Evolutionary conservation across 129 eudicot species (phyloP), one percentile per base, ranked within the genome.

Genomic region (Chrysanthemum seticuspe): DNA sequence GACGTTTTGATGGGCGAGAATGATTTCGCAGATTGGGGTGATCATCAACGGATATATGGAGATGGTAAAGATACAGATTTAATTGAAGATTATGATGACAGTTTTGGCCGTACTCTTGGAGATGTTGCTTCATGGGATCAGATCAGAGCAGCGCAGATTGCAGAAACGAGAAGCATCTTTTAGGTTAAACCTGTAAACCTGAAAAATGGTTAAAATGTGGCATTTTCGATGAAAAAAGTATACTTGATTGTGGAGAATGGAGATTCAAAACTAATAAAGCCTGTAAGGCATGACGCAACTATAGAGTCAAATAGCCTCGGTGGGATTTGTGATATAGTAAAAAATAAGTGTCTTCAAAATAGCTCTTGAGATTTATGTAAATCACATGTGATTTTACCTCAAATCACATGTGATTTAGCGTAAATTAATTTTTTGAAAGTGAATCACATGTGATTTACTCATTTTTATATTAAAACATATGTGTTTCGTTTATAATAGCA

Each of bases 71-170:
- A 84, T 81, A 76, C 79, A 15, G 92, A 85, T 53, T 78, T 87
- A 50, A 84, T 92, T 23, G 96, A 92, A 68, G 95, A 92, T 25
- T 95, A 92, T 58, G 98, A 89, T 44, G 98, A 89, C 77, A 87
- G 96, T 78, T 92, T 92, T 75, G 95, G 81, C 64, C 83, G 90
- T 67, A 89, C 98, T 19, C 91, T 92, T 76, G 87, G 90, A 2
- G 96, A 89, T 71, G 98, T 92, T 73, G 91, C 86, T 48, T 80
- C 95, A 6, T 92, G 98, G 98, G 95, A 85, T 77, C 89, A 84
- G 74, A 83, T 92, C 70, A 80, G 94, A 68, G 67, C 80, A n/a
- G n/a, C n/a, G n/a, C n/a, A 55, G 87, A 83, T 61, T 82, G 96
- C 71, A 75, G 87, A 80, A 80, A 78, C 19, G 96, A 81, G 80